Conservation (phyloP, 257 asterid genomes). For the Solanum chmielewskii region DNA sequence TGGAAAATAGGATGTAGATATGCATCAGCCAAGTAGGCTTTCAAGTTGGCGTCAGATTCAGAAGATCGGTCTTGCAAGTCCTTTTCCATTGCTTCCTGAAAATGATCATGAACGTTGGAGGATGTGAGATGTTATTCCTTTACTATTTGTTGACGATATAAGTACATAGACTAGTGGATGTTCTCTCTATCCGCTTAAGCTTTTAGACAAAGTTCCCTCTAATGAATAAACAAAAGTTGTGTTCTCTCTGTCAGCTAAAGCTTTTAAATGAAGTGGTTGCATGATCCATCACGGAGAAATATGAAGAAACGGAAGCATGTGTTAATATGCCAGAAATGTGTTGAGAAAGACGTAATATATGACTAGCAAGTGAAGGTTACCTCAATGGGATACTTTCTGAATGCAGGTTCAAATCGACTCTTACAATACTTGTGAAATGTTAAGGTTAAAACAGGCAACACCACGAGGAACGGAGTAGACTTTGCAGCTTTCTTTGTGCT, state of each 20-base stretch:
- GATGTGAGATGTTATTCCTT: not conserved
- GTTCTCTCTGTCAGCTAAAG: not conserved
- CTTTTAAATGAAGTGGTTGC: not conserved
- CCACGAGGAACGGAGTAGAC: conserved; percentile 80
- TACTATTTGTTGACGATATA: not conserved
- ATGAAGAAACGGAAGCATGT: not conserved
- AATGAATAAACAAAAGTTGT: not conserved
- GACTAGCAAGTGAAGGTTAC: conserved; percentile 17
- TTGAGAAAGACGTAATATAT: not conserved
- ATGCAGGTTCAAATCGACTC: conserved; percentile 92
- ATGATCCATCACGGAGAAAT: not conserved
- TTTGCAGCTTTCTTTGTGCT: conserved; percentile 82
- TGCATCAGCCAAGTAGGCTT: conserved; percentile 71
- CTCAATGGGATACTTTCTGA: conserved; percentile 87
- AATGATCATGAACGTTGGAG: not conserved
- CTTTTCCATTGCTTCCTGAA: conserved; percentile 87
- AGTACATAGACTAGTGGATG: not conserved
- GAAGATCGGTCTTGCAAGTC: conserved; percentile 49
- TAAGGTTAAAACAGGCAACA: conserved; percentile 61
- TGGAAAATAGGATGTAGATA: conserved; percentile 88
- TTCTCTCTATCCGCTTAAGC: not conserved
- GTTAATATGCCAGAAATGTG: not conserved
- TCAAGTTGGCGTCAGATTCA: conserved; percentile 41
- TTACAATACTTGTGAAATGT: conserved; percentile 87
- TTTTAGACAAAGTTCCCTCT: not conserved